Evolutionary conservation across 2,329 filamentous ascomycete species (phyloP).

Genomic region (Cercospora citrullina): DNA sequence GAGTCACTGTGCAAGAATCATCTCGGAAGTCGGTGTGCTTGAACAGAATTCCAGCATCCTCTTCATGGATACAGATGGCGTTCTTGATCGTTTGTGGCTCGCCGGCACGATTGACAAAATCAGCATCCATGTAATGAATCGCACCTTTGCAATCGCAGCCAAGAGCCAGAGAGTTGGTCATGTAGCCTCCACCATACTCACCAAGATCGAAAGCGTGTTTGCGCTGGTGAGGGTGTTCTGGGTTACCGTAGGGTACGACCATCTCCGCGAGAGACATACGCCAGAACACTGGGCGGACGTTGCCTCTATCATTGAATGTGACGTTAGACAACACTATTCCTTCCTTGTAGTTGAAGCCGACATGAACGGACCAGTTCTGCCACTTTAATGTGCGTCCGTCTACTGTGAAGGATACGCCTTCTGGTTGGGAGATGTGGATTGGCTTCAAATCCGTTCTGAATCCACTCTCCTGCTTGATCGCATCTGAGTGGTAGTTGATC

Average conservation of each 20-base stretch:
- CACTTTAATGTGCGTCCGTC: constrained; percentile 73
- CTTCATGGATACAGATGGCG: constrained; percentile 92
- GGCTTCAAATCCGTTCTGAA: constrained; percentile 80
- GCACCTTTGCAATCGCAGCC: constrained; percentile 86
- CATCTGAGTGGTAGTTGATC: constrained; percentile 76
- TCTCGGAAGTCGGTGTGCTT: constrained; percentile 89
- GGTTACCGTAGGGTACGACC: constrained; percentile 87
- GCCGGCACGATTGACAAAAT: constrained; percentile 74
- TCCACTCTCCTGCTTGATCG: constrained; percentile 71
- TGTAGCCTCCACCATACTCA: constrained; percentile 79
- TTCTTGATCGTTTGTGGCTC: constrained; percentile 83
- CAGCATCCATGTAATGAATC: constrained; percentile 88
- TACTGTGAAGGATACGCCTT: constrained; percentile 83
- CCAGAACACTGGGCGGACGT: constrained; percentile 78
- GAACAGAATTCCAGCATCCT: constrained; percentile 88
- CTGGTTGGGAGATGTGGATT: constrained; percentile 82
- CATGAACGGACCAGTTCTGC: constrained; percentile 92
- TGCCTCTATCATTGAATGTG: constrained; percentile 80
- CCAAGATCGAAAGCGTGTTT: constrained; percentile 79
- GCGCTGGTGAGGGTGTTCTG: constrained; percentile 74
- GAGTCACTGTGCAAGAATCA: constrained; percentile 80
- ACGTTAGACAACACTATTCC: constrained; percentile 90
- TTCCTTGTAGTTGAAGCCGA: constrained; percentile 94
- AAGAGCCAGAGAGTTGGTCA: constrained; percentile 74
- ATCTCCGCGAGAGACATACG: constrained; percentile 87